Base-by-base conservation (phyloP, 768 basidiomycete species). In the Pulveroboletus sp. region DNA sequence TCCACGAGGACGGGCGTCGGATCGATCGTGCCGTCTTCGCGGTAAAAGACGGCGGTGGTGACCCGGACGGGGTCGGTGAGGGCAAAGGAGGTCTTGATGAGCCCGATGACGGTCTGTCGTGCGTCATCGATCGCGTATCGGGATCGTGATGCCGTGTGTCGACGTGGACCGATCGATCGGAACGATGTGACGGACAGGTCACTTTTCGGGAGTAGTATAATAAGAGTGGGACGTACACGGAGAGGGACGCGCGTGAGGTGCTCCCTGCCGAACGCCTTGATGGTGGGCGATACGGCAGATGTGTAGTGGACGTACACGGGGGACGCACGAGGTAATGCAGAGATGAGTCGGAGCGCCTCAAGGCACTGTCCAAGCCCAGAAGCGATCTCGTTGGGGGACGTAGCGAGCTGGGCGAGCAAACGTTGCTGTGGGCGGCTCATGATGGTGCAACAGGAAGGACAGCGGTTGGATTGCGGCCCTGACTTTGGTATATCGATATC, bases 291-390 rank as follows among this genome's bases (percentile, higher is more conserved):
- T 10, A 43, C 19, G 19, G 49, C 11, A 20, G 55, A 57, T 5
- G 41, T 27, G 16, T 67, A 67, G 40, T 59, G 55, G 20, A 67
- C 56, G 9, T 57, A 60, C 6, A 67, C 49, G 10, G 65, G 65
- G 1, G 63, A 69, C 8, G 63, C 41, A 17, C 68, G 53, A 0
- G 65, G 63, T 17, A 67, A 57, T 1, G 59, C 54, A 17, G 65
- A 60, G 45, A 69, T 56, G 32, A 69, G 68, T 7, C 65, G 60
- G 6, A 67, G 63, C 0, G 65, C 65, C 37, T 69, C 64, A 22
- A 65, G 61, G n/a, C 68, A 69, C 16, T 69, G 65, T 0, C 65
- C 65, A 12, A 67, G 57, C 2, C 65, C 68, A 0, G 65, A 65
- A 1, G 68, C 68, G 12, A 69, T 51, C 23, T 69, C 61, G 48